A percentile compares a stretch with the other conserved stretches of the same genome.
phyloP scores from a whole-genome alignment of 1,284 basidiomycete species.

The Xerocomus cyaneibrunnescens region DNA sequence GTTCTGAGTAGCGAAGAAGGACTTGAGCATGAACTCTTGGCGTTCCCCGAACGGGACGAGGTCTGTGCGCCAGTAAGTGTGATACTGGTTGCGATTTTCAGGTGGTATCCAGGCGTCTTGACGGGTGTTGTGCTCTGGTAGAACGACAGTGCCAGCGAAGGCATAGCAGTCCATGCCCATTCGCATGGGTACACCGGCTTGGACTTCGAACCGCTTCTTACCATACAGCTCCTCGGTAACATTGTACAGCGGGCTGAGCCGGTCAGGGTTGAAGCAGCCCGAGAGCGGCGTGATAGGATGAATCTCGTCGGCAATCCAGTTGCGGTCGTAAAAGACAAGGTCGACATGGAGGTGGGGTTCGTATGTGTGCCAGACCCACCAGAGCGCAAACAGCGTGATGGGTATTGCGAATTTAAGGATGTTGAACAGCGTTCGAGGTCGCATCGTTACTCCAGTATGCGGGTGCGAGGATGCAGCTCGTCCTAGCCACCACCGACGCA shows the following conservation, averaged over 20 bases:
- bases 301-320: slow-evolving; percentile 74
- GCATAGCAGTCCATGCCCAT: slow-evolving; percentile 87
- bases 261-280: slow-evolving; percentile 69
- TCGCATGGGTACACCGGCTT: slow-evolving; percentile 73
- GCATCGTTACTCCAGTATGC: slow-evolving; percentile 2
- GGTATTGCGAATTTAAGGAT: slow-evolving; percentile 32
- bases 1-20: not conserved
- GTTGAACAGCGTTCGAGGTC: slow-evolving; percentile 22
- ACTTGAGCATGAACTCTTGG: not conserved
- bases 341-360: slow-evolving; percentile 86
- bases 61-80: not conserved
- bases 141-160: slow-evolving; percentile 74
- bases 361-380: slow-evolving; percentile 43
- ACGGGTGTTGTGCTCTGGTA: slow-evolving; percentile 15
- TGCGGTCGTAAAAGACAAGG: slow-evolving; percentile 69
- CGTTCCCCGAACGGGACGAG: not conserved
- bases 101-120: slow-evolving; percentile 30
- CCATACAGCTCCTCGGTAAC: slow-evolving; percentile 59
- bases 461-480: not conserved
- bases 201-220: slow-evolving; percentile 64
- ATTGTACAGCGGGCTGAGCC: slow-evolving; percentile 69
- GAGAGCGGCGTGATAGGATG: slow-evolving; percentile 57
- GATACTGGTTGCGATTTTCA: slow-evolving; percentile 32
- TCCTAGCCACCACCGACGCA: slow-evolving; percentile 12
- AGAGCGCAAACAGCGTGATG: slow-evolving; percentile 34